A percentile compares a stretch with the other conserved stretches of the same genome.
phyloP scores from a whole-genome alignment of 192 early-diverging fungal species.

The Coemansia sp. region DNA sequence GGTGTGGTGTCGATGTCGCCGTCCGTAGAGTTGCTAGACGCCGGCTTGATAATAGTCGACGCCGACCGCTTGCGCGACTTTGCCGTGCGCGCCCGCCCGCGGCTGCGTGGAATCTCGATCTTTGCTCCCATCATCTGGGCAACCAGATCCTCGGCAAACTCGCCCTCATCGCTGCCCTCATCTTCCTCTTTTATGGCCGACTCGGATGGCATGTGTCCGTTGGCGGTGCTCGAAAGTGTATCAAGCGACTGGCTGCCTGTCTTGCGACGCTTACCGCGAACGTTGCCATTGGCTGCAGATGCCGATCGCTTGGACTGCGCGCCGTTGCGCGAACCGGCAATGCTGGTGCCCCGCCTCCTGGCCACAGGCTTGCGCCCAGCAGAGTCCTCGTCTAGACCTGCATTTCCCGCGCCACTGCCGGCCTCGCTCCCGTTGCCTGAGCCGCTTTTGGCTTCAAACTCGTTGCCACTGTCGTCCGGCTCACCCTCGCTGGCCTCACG shows the following conservation, averaged over 20 bases:
- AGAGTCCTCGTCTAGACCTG: background rate
- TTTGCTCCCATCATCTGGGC: conserved; percentile 29
- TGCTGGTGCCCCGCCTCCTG: conserved; percentile 3
- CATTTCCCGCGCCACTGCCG: background rate
- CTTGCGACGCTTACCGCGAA: conserved; percentile 17
- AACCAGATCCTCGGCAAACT: conserved; percentile 24
- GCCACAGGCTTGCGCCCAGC: background rate
- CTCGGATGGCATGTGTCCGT: background rate
- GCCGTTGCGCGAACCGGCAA: background rate
- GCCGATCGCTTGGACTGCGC: conserved; percentile 1
- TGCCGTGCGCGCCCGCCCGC: conserved; percentile 14
- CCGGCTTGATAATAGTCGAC: conserved; percentile 19
- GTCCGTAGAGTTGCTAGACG: background rate
- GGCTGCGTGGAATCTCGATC: conserved; percentile 3
- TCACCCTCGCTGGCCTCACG: conserved; percentile 1
- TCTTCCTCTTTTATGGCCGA: background rate
- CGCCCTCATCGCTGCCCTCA: conserved; percentile 10
- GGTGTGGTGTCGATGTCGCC: background rate
- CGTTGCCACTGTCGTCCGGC: conserved; percentile 1
- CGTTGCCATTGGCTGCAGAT: background rate
- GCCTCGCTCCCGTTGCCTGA: conserved; percentile 1
- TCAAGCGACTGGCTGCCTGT: background rate
- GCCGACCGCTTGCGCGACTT: conserved; percentile 31
- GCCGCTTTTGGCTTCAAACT: background rate
- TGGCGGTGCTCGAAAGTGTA: background rate